Base-by-base conservation (phyloP, 805 yeast species). In the Pichia sporocuriosa region DNA sequence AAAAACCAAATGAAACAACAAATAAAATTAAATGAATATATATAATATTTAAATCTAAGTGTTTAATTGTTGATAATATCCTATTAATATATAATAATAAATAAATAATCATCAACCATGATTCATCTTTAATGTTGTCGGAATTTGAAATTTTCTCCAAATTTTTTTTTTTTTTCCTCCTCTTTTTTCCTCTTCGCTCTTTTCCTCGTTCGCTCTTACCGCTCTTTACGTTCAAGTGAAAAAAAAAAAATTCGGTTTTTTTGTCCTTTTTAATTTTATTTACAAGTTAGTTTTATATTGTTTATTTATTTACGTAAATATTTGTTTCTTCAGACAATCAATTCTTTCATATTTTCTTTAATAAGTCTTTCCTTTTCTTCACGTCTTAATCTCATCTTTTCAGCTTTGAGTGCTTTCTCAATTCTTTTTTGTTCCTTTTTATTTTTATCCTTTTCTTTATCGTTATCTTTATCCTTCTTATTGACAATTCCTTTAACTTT, bases 401-500 rank as follows among this genome's bases (percentile, higher is more conserved):
- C 62, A 61, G 42, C 68, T 61, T 41, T 63, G 62, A 37, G 45
- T 50, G 49, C 57, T 63, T 41, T 60, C 59, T 39, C 54, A 50
- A 20, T 58, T 62, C 28, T 12, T 42, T 62, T 68, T 26, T 58
- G 42, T 5, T 50, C 55, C 34, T 49, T 57, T 37, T 56, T 62
- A 26, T 65, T 66, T 16, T n/a, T n/a, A n/a, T 50, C 55, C 34
- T 49, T 57, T 37, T 56, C 61, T 24, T 65, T 66, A 16, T 48
- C 50, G 22, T 51, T 51, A 3, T 39, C 37, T 4, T 37, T 48
- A 40, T 12, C 41, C 45, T 37, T 45, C 38, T 16, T 38, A 46
- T 26, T 33, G 16, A 21, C 39, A 8, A 25, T 6, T 10, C 44
- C 49, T 32, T 35, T 51, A 24, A 37, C 55, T 33, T 47, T 54